Conservation (phyloP, 2,329 filamentous ascomycete genomes). For the Fusarium protoensiforme region DNA sequence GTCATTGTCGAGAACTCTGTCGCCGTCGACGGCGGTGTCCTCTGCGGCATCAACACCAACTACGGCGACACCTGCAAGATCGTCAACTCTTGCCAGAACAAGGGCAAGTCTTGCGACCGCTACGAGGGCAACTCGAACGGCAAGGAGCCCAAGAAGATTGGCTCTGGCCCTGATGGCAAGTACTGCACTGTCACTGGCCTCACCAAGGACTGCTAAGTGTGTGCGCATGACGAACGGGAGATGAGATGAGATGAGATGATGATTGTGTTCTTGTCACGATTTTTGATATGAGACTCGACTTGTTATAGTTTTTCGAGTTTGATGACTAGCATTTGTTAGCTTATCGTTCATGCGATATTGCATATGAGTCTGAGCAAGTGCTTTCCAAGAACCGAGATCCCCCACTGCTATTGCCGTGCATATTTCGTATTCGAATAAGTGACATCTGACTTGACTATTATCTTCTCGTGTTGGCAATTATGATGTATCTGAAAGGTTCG, state of each 20-base stretch:
- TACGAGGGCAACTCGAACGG: conserved; percentile 35
- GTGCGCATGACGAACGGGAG: neutral
- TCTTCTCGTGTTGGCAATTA: neutral
- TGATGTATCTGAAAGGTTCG: neutral
- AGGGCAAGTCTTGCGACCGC: conserved; percentile 35
- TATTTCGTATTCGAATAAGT: neutral
- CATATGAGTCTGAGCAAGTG: neutral
- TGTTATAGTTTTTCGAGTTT: neutral
- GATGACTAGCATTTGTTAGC: neutral
- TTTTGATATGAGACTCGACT: neutral
- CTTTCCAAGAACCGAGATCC: accelerated
- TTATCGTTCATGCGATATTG: neutral
- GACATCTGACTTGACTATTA: neutral
- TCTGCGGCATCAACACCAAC: conserved; percentile 43
- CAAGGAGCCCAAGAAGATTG: conserved; percentile 38
- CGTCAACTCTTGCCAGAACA: conserved; percentile 34
- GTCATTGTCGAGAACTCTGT: conserved; percentile 33
- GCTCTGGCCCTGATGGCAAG: conserved; percentile 36
- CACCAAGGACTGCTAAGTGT: conserved; percentile 23
- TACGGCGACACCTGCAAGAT: conserved; percentile 42
- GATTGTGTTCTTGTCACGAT: neutral
- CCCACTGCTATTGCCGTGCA: neutral
- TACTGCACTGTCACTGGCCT: conserved; percentile 28
- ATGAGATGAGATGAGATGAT: neutral
- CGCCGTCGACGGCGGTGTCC: conserved; percentile 33